phyloP scores from a whole-genome alignment of 2,329 filamentous ascomycete species.

The Pseudocercospora vitis region DNA sequence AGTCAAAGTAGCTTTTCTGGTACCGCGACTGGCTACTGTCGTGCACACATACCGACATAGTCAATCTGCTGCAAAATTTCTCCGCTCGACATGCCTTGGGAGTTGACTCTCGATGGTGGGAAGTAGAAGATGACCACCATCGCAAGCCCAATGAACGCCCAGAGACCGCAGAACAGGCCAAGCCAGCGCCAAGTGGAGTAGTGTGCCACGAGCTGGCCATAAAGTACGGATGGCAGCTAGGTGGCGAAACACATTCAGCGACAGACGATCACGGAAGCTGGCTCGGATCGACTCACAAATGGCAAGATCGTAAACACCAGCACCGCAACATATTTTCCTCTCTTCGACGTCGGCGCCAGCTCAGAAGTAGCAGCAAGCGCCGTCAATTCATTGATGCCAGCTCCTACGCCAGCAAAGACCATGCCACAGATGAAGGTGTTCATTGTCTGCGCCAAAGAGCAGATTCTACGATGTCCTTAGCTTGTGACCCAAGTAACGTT shows the following conservation, averaged over 20 bases:
- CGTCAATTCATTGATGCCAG: conserved; percentile 67
- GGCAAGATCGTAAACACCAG: conserved; percentile 63
- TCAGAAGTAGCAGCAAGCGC: conserved; percentile 68
- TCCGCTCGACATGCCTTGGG: conserved; percentile 42
- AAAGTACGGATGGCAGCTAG: neutral
- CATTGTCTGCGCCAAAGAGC: conserved; percentile 59
- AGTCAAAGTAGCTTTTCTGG: too few species aligned
- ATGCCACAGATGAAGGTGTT: conserved; percentile 58
- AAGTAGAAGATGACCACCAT: conserved; percentile 55
- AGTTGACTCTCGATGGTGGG: conserved; percentile 52
- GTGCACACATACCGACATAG: conserved; percentile 43
- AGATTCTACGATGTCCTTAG: conserved; percentile 39
- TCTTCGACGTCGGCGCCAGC: conserved; percentile 63
- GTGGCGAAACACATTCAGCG: neutral
- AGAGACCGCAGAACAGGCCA: conserved; percentile 54
- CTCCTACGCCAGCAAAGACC: conserved; percentile 63
- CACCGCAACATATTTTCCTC: conserved; percentile 62
- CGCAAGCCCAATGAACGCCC: conserved; percentile 53
- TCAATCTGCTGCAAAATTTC: conserved; percentile 51
- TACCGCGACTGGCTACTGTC: neutral
- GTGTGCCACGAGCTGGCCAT: conserved; percentile 56
- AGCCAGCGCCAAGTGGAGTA: conserved; percentile 55
- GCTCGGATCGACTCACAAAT: conserved; percentile 43
- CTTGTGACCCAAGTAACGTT: too few species aligned
- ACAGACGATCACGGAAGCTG: neutral